Evolutionary conservation across 2,329 filamentous ascomycete genomes (phyloP), one percentile per base, ranked within the genome.

Genomic region (Catunica adiposa): DNA sequence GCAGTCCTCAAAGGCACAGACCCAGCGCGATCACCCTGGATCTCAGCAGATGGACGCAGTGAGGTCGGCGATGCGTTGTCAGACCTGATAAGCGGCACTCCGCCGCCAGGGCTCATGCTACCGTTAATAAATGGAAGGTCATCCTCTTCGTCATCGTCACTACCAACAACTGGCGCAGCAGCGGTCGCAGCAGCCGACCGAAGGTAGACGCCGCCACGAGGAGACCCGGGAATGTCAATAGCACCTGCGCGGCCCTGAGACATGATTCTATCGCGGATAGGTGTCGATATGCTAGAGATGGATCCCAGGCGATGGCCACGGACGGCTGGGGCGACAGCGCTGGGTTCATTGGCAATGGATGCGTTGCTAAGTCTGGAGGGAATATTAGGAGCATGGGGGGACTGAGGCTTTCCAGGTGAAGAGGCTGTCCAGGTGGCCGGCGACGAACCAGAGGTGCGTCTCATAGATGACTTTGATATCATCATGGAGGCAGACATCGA

Each of bases 331-430:
- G 26, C 31, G 23, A 23, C 17, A 9, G 29, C 31, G 3, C 9
- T 52, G 1, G 29, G 29, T 1, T 40, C 40, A 15, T 58, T 53
- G 2, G 53, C 56, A n/a, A 92, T 87, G 53, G 86, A 92, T 64
- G 94, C 89, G 60, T 92, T 88, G 64, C 88, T 94, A 22, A 98
- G 72, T n/a, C 92, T 79, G 6, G 89, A 96, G 20, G 90, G 90
- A 26, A 97, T 88, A 9, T 89, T 89, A 3, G 92, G 92, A 0
- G 89, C 94, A 64, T 97, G 89, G 1, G 89, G 88, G 0, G 87
- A 95, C 17, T 94, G 78, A 0, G 89, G 87, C 63, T 95, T 95
- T 17, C 51, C 57, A 56, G 85, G 87, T 1, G 89, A 89, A 8
- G 89, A 96, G 0, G 89, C 90, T 0, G 87, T 90, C 9, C 83